phyloP scores from a whole-genome alignment of 2,329 filamentous ascomycete species.

The Alternaria rosae region DNA sequence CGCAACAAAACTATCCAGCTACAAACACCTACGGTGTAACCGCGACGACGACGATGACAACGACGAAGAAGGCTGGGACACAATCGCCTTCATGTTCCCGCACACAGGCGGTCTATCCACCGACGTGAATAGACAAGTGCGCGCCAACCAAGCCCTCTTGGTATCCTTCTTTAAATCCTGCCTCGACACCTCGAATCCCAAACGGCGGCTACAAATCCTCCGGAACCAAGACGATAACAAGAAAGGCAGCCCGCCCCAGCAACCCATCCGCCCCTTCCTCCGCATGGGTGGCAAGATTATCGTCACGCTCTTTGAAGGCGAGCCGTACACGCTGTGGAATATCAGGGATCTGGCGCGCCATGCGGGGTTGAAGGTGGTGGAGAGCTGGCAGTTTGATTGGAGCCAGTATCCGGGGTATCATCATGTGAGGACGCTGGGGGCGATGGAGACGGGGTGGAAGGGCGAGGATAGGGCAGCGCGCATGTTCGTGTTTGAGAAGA shows the following conservation, averaged over 20 bases:
- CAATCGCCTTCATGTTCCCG: slow-evolving; percentile 94
- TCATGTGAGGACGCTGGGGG: slow-evolving; percentile 76
- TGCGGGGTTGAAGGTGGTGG: slow-evolving; percentile 71
- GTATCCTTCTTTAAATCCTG: slow-evolving; percentile 43
- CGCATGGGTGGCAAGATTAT: slow-evolving; percentile 68
- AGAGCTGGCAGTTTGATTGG: slow-evolving; percentile 74
- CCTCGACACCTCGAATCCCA: slow-evolving; percentile 25
- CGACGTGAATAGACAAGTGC: slow-evolving; percentile 92
- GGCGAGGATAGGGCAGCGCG: slow-evolving; percentile 57
- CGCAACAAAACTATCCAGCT: slow-evolving; percentile 62
- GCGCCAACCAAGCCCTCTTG: slow-evolving; percentile 69
- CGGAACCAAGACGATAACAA: slow-evolving; percentile 12
- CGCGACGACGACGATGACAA: slow-evolving; percentile 28
- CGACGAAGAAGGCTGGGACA: slow-evolving; percentile 65
- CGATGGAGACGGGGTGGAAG: slow-evolving; percentile 57
- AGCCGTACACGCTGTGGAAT: slow-evolving; percentile 97
- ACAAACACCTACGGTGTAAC: slow-evolving; percentile 35
- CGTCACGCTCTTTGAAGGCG: slow-evolving; percentile 89
- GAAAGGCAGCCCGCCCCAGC: not conserved
- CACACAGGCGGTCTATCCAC: slow-evolving; percentile 92
- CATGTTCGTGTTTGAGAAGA: slow-evolving; percentile 56
- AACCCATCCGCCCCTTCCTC: slow-evolving; percentile 50
- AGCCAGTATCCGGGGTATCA: slow-evolving; percentile 74
- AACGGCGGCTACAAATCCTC: slow-evolving; percentile 22
- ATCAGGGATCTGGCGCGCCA: slow-evolving; percentile 85